Evolutionary conservation across 2,329 filamentous ascomycete genomes (phyloP), one percentile per base, ranked within the genome.

Genomic region (Alternaria ventricosa): DNA sequence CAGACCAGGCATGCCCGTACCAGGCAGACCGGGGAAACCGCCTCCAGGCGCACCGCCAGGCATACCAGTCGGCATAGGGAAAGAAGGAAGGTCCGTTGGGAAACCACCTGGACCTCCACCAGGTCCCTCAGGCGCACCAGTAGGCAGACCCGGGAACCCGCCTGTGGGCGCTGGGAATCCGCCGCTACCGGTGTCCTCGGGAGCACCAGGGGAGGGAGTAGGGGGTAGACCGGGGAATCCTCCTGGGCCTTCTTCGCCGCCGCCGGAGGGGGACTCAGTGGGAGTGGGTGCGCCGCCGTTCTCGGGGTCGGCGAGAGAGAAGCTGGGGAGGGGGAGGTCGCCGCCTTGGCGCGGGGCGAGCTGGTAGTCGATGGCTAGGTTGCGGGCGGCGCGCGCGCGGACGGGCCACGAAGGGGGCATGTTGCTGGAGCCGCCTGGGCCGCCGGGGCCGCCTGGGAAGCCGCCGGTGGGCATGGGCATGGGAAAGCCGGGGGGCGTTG

Each of bases 321-420:
- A 69, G 15, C 50, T 53, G 4, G 68, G 68, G 6, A 70, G 63
- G 15, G 63, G 18, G 7, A 59, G 41, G 47, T 36, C 13, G 22
- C 20, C 43, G 5, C 47, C 60, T 60, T 67, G 66, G 30, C 64
- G 58, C 45, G 69, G 65, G 10, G 67, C 69, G 25, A 71, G 67
- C 28, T 64, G 57, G 50, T 69, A 71, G 63, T 71, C 63, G 53
- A 71, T 59, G 12, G 63, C 61, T 10, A 71, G 49, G 11, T 53
- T 53, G 20, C 30, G 49, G 28, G 9, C 36, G 36, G 36, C 25
- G 49, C 36, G 45, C 45, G 25, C 44, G 28, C 45, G 60, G 30
- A 25, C 20, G 18, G 13, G 28, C 44, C 28, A 41, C 0, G 36
- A 41, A 1, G 36, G 36, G 0, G 36, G 36, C 36, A 41, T 41